A percentile compares a stretch with the other conserved stretches of the same genome.
Conservation (phyloP, 257 asterid species). For the Knoxia roxburghii region DNA sequence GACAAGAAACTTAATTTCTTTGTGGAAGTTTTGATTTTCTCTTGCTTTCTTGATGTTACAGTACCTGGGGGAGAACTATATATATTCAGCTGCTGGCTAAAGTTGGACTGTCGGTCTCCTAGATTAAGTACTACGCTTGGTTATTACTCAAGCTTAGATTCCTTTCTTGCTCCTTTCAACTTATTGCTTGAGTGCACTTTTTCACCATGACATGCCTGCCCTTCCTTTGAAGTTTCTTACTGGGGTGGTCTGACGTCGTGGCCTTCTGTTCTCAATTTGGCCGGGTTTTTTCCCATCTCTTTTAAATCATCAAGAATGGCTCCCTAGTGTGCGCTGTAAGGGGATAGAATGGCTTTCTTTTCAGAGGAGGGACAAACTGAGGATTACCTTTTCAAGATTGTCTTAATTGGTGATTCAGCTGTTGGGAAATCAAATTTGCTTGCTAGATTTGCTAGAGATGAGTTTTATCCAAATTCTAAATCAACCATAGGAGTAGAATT, state of each 20-base stretch:
- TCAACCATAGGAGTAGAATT: conserved; percentile 97
- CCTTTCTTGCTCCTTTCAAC: conserved; percentile 24
- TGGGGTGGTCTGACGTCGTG: conserved; percentile 1
- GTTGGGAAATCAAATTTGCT: conserved; percentile 97
- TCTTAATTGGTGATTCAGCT: conserved; percentile 84
- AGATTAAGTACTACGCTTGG: conserved; percentile 13
- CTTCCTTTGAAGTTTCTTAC: conserved; percentile 36
- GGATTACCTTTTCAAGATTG: conserved; percentile 83
- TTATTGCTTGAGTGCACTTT: conserved; percentile 23
- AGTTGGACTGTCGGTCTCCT: conserved; percentile 10
- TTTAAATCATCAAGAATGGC: conserved; percentile 29
- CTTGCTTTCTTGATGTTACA: conserved; percentile 37
- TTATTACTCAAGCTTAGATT: conserved; percentile 24
- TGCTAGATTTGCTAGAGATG: conserved; percentile 92
- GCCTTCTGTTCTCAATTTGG: conserved; percentile 10
- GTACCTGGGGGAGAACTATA: conserved; percentile 18
- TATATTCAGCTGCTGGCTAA: conserved; percentile 3
- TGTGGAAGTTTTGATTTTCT: conserved; percentile 15
- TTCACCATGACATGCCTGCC: conserved; percentile 24
- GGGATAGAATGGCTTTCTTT: conserved; percentile 50
- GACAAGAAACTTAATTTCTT: conserved; percentile 3
- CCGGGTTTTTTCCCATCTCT: conserved; percentile 8
- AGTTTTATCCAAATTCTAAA: conserved; percentile 82
- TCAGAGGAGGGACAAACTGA: conserved; percentile 60
- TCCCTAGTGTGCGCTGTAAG: conserved; percentile 22